phyloP scores from a whole-genome alignment of 306 rosid genomes.

The Erythrophleum fordii region DNA sequence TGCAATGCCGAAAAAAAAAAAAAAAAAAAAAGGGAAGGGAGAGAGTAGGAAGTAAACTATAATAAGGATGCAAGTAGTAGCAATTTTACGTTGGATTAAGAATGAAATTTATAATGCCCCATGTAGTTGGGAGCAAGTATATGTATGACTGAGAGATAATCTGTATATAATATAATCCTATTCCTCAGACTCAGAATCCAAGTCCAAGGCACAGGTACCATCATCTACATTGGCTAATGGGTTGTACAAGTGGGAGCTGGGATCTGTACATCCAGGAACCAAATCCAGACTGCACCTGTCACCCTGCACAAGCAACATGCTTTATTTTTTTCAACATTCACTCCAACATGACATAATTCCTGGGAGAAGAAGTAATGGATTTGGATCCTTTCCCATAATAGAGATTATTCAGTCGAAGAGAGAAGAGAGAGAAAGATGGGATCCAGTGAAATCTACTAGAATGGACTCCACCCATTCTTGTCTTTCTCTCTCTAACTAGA shows the following conservation, averaged over 20 bases:
- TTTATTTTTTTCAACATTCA: slow-evolving; percentile 9
- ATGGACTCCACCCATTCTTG: not conserved
- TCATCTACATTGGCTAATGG: slow-evolving; percentile 94
- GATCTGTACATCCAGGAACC: slow-evolving; percentile 82
- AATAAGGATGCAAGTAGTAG: not conserved
- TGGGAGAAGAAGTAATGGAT: not conserved
- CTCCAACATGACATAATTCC: not conserved
- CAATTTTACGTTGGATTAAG: slow-evolving; percentile 7
- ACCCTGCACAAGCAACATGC: slow-evolving; percentile 54
- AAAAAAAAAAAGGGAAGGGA: not conserved
- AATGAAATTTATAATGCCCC: slow-evolving; percentile 38
- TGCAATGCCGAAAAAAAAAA: not conserved
- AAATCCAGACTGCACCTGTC: slow-evolving; percentile 82
- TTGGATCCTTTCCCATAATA: too few relatives aligned
- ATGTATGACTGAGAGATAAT: slow-evolving; percentile 18
- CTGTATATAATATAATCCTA: slow-evolving; percentile 35
- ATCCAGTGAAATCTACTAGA: not conserved
- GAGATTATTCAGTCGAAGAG: not conserved
- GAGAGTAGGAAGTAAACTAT: not conserved
- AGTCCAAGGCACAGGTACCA: slow-evolving; percentile 73
- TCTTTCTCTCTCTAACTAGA: not conserved
- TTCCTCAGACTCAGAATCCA: slow-evolving; percentile 54
- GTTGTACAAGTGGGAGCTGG: slow-evolving; percentile 60
- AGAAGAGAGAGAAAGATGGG: not conserved
- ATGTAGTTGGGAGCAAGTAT: slow-evolving; percentile 14